phyloP scores from a whole-genome alignment of 1,139 yeast species.

The Schizosaccharomyces versatilis region DNA sequence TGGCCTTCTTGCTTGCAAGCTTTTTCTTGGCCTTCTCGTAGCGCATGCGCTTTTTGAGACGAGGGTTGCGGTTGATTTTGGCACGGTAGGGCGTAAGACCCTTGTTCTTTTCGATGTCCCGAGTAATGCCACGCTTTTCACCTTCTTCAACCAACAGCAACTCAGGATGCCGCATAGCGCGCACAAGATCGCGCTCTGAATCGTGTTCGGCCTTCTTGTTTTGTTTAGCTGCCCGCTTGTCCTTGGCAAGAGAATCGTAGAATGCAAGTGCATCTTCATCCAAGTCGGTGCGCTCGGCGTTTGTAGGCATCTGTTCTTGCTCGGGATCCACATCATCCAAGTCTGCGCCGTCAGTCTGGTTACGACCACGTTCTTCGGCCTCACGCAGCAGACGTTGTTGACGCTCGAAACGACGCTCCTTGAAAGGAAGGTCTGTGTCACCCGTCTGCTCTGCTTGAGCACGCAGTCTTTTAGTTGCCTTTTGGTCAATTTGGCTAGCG shows the following conservation, averaged over 20 bases:
- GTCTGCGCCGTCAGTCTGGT: conserved; percentile 27
- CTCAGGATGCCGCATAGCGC: conserved; percentile 72
- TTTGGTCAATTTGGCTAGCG: conserved; percentile 82
- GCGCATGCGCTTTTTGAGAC: conserved; percentile 96
- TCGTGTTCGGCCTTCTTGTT: conserved; percentile 45
- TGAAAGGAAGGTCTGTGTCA: conserved; percentile 81
- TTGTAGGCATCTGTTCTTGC: conserved; percentile 13
- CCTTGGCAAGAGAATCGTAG: conserved; percentile 22
- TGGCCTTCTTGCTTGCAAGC: conserved; percentile 72
- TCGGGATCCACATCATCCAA: conserved; percentile 31
- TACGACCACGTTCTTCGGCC: conserved; percentile 64
- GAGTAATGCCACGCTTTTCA: conserved; percentile 87
- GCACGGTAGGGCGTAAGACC: conserved; percentile 84
- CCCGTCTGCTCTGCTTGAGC: conserved; percentile 34
- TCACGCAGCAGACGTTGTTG: conserved; percentile 70
- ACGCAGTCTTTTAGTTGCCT: conserved; percentile 26
- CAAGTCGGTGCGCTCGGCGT: conserved; percentile 1
- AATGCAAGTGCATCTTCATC: conserved; percentile 19
- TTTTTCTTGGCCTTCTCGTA: conserved; percentile 89
- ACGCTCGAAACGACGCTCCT: conserved; percentile 70
- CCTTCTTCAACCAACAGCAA: conserved; percentile 52
- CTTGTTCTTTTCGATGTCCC: conserved; percentile 80
- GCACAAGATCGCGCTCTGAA: conserved; percentile 27
- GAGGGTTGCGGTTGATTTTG: conserved; percentile 82
- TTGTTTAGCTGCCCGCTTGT: conserved; percentile 28